phyloP scores from a whole-genome alignment of 179 eudicot genomes.

The Nepenthes alata region DNA sequence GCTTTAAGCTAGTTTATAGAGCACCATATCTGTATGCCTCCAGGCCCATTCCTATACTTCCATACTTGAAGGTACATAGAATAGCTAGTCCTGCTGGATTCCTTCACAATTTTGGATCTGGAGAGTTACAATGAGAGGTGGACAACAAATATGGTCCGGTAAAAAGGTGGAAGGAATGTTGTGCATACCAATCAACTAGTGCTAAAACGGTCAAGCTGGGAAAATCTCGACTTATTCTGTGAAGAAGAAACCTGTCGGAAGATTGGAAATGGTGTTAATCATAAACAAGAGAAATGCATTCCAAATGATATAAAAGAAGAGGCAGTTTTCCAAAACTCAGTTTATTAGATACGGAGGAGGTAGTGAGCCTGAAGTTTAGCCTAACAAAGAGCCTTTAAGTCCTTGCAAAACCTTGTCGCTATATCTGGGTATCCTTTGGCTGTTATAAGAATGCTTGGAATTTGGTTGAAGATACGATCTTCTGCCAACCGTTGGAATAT shows the following conservation, averaged over 20 bases:
- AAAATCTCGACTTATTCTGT: conserved; percentile 55
- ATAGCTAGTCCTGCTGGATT: conserved; percentile 89
- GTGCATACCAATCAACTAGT: conserved; percentile 74
- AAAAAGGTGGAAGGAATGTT: not conserved
- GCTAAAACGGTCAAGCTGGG: conserved; percentile 69
- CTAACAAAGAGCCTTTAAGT: not conserved
- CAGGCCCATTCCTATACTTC: conserved; percentile 92
- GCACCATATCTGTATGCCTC: conserved; percentile 89
- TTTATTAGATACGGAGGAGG: not conserved
- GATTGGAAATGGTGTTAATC: not conserved
- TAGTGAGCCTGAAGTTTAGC: not conserved
- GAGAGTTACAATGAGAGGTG: not conserved
- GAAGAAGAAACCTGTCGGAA: conserved; percentile 67
- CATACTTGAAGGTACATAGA: conserved; percentile 82
- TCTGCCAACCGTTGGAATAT: conserved; percentile 91
- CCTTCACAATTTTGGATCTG: conserved; percentile 29
- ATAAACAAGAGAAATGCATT: too few species aligned
- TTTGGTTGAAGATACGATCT: conserved; percentile 76
- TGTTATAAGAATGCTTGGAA: conserved; percentile 90
- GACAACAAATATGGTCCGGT: not conserved
- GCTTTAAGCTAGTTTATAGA: not conserved
- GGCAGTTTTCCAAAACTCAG: not conserved
- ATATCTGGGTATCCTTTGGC: conserved; percentile 97
- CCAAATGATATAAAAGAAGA: too few species aligned
- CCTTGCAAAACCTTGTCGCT: conserved; percentile 63